Percentiles rank a stretch among this genome's conserved stretches.
These are phyloP conservation scores for Aegilops tauschii DNA, from an alignment of 176 grass and related monocot species.

Conservation along the genomic window DNA sequence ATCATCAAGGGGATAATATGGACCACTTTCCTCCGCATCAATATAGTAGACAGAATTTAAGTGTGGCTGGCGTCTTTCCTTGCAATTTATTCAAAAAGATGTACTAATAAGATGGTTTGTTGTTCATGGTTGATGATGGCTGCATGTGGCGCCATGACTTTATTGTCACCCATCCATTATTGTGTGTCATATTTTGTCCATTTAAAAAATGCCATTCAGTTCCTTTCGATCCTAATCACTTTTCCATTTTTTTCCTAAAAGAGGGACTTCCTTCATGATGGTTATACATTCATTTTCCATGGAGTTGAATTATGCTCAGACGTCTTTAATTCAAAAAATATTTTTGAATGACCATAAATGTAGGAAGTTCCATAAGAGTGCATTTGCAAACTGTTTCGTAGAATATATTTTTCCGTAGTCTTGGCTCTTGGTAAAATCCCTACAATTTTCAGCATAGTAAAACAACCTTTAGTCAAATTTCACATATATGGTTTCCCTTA, in stretches of 20 bases:
- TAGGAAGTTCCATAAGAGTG: not conserved
- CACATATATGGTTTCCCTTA: not conserved
- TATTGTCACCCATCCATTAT: not conserved
- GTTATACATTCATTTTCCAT: not conserved
- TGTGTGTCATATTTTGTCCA: not conserved
- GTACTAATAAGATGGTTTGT: too few relatives aligned
- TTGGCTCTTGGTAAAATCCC: not conserved
- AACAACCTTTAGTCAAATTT: not conserved
- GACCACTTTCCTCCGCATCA: not conserved
- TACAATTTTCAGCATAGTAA: not conserved
- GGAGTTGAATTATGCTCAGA: not conserved
- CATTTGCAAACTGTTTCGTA: not conserved
- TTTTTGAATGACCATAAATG: not conserved
- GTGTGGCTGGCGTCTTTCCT: not conserved
- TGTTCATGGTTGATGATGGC: not conserved
- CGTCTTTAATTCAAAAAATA: not conserved
- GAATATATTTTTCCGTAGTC: not conserved
- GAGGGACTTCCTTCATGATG: not conserved
- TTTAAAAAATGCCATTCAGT: not conserved
- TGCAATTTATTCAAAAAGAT: not conserved
- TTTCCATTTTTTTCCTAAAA: not conserved
- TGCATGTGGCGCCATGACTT: slow-evolving; percentile 26
- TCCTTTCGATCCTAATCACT: not conserved
- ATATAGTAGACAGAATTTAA: not conserved
- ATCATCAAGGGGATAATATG: not conserved